phyloP scores from a whole-genome alignment of 352 stramenopile species.

The Heterotrichella gracilis region DNA sequence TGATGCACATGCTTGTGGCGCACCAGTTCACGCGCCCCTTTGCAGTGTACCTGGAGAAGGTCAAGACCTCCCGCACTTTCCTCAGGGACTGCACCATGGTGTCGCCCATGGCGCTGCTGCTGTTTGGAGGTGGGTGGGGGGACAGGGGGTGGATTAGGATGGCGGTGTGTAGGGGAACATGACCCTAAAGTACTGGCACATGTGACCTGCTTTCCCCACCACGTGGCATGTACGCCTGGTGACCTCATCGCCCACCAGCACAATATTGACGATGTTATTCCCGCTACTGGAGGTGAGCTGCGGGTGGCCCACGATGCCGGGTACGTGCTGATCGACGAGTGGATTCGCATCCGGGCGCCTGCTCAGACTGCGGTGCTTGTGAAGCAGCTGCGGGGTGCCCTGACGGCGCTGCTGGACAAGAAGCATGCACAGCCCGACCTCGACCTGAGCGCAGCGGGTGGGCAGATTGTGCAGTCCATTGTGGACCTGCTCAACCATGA shows the following conservation, averaged over 20 bases:
- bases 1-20: slow-evolving; percentile 46
- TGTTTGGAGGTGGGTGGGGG: slow-evolving; percentile 95
- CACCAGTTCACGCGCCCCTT: slow-evolving; percentile 66
- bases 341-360: slow-evolving; percentile 61
- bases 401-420: slow-evolving; percentile 56
- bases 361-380: slow-evolving; percentile 70
- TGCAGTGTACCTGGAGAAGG: slow-evolving; percentile 55
- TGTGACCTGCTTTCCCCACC: too few relatives aligned
- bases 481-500: too few relatives aligned
- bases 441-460: too few relatives aligned
- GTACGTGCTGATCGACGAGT: slow-evolving; percentile 35
- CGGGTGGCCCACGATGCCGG: slow-evolving; percentile 54
- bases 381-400: slow-evolving; percentile 55
- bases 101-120: slow-evolving; percentile 64
- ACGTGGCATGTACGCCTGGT: too few relatives aligned
- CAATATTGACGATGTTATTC: too few relatives aligned
- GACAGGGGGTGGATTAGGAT: too few relatives aligned
- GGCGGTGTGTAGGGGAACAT: too few relatives aligned
- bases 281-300: too few relatives aligned
- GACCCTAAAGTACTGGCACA: too few relatives aligned
- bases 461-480: too few relatives aligned
- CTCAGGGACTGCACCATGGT: slow-evolving; percentile 84
- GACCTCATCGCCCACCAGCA: too few relatives aligned
- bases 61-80: slow-evolving; percentile 84
- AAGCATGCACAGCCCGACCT: slow-evolving; percentile 63